Conservation (phyloP, 441 rosid genomes). For the Cnidoscolus chayamansa region DNA sequence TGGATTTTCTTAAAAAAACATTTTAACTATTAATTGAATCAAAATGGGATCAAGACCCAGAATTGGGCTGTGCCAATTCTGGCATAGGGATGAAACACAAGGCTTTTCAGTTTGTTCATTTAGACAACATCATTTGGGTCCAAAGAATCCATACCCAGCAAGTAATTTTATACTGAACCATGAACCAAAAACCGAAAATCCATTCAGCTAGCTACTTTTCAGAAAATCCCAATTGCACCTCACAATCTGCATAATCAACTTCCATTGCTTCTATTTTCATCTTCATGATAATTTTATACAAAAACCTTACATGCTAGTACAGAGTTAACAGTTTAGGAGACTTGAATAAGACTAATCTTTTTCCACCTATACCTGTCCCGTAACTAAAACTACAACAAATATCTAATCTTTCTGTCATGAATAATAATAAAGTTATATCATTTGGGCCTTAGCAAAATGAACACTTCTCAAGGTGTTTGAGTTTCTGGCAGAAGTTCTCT, state of each 20-base stretch:
- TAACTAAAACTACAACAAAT: slow-evolving; percentile 4
- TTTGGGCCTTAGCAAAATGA: neutral
- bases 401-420: neutral
- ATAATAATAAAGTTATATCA: neutral
- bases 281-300: neutral
- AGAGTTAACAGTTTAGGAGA: neutral
- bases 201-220: neutral
- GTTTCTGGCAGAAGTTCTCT: slow-evolving; percentile 44
- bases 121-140: no score
- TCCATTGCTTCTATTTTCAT: slow-evolving; percentile 7
- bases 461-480: slow-evolving; percentile 30
- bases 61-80: no score
- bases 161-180: neutral
- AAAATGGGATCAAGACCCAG: no score
- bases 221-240: neutral
- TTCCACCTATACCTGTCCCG: neutral
- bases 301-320: neutral
- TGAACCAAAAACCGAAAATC: no score
- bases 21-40: no score
- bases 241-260: neutral
- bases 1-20: no score
- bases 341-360: neutral
- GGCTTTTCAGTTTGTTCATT: no score
- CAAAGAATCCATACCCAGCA: no score
- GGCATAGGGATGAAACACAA: no score